phyloP scores from a whole-genome alignment of 2,329 filamentous ascomycete genomes.

The Epichloe elymi region DNA sequence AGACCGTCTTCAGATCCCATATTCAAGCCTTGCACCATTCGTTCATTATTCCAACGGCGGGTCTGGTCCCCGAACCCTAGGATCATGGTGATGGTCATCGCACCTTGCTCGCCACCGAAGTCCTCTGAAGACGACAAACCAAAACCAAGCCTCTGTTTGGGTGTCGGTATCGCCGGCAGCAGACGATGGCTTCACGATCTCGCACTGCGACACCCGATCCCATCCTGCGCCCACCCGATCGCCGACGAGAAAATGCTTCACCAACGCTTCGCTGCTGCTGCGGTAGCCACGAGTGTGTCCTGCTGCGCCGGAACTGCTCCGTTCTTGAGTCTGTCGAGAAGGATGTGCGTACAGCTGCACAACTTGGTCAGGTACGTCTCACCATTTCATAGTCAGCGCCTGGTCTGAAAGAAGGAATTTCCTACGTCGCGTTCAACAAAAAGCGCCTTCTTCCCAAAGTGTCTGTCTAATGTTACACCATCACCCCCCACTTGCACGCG shows the following conservation, averaged over 20 bases:
- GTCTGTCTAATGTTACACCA: background rate
- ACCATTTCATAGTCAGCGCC: background rate
- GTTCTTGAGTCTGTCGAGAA: conserved; percentile 72
- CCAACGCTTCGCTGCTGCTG: conserved; percentile 62
- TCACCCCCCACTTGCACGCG: background rate
- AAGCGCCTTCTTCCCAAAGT: background rate
- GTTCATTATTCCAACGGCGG: background rate
- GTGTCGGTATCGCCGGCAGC: conserved; percentile 5
- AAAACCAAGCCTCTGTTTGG: background rate
- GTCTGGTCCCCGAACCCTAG: background rate
- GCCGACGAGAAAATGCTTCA: conserved; percentile 12
- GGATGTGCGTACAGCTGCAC: conserved; percentile 74
- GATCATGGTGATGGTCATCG: conserved; percentile 6
- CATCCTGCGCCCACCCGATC: conserved; percentile 11
- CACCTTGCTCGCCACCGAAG: background rate
- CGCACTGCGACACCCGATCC: conserved; percentile 6
- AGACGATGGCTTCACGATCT: conserved; percentile 5
- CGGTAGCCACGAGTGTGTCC: conserved; percentile 64
- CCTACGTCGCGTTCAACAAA: background rate
- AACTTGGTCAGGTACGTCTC: conserved; percentile 73
- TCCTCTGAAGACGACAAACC: conserved; percentile 1
- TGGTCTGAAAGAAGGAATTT: background rate
- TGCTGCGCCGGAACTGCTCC: conserved; percentile 66
- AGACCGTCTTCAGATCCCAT: background rate
- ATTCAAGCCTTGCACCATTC: background rate